Evolutionary conservation across 805 yeast genomes (phyloP).

Genomic region (Saccharomycopsis vini): DNA sequence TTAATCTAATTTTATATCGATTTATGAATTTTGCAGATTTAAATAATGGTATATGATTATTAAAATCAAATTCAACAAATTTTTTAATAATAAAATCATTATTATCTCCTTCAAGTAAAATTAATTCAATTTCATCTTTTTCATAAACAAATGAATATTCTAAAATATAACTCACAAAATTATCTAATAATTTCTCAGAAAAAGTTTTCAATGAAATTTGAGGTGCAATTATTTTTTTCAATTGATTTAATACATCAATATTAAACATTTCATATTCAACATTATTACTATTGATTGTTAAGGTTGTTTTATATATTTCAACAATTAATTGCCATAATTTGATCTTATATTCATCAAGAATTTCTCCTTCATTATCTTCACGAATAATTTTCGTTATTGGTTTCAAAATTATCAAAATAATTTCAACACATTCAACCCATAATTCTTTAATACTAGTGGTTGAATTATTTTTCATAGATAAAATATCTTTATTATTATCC

Average conservation of each 20-base stretch:
- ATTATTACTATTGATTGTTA: constrained; percentile 27
- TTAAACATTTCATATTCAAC: constrained; percentile 36
- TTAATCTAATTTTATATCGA: constrained; percentile 41
- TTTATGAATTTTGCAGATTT: constrained; percentile 35
- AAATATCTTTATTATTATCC: constrained; percentile 6
- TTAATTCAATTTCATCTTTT: constrained; percentile 45
- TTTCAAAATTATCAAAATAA: constrained; percentile 30
- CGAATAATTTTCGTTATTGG: constrained; percentile 26
- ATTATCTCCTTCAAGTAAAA: constrained; percentile 21
- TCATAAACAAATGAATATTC: constrained; percentile 50
- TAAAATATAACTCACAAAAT: constrained; percentile 45
- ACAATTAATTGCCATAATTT: constrained; percentile 35
- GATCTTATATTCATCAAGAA: constrained; percentile 8
- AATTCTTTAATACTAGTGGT: constrained; percentile 31
- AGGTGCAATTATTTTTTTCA: constrained; percentile 36
- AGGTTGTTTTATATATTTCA: constrained; percentile 33
- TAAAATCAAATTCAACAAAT: constrained; percentile 35
- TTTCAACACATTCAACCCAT: constrained; percentile 45
- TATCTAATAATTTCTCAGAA: constrained; percentile 29
- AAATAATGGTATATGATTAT: constrained; percentile 56
- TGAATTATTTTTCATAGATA: constrained; percentile 17
- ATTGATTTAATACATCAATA: constrained; percentile 33
- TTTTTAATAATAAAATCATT: constrained; percentile 29
- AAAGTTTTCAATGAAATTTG: constrained; percentile 27
- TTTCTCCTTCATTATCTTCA: constrained; percentile 16